These are phyloP conservation scores for Chrysosporium queenslandicum DNA, from an alignment of 2,329 filamentous ascomycete species.

Conservation along the genomic window DNA sequence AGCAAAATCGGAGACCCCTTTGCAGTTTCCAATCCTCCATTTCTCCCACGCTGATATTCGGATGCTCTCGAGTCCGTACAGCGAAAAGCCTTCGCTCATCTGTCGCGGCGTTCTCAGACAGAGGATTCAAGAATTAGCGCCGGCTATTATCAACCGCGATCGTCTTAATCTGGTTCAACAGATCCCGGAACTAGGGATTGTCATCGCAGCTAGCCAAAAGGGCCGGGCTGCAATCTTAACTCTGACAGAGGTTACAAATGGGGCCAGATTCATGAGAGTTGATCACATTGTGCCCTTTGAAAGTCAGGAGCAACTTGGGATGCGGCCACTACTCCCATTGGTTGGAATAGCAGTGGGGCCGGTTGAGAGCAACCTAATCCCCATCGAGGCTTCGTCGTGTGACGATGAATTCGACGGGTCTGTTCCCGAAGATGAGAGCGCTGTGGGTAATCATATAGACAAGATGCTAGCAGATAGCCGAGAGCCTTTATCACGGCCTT, in stretches of 20 bases:
- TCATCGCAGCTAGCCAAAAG: slow-evolving; percentile 48
- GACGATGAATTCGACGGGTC: slow-evolving; percentile 18
- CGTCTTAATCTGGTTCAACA: slow-evolving; percentile 50
- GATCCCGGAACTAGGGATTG: slow-evolving; percentile 49
- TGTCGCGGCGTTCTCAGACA: slow-evolving; percentile 25
- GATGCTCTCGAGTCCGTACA: slow-evolving; percentile 28
- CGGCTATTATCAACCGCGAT: slow-evolving; percentile 29
- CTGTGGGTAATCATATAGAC: slow-evolving; percentile 8
- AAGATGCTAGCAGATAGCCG: not conserved
- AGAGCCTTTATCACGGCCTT: not conserved
- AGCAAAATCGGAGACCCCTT: not conserved
- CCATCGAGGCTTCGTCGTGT: slow-evolving; percentile 24
- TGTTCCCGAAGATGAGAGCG: slow-evolving; percentile 7
- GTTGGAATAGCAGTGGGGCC: slow-evolving; percentile 49
- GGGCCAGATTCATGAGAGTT: slow-evolving; percentile 42
- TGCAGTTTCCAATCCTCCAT: slow-evolving; percentile 34
- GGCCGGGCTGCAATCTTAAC: slow-evolving; percentile 48
- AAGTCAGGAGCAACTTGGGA: slow-evolving; percentile 38
- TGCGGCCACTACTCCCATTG: slow-evolving; percentile 39
- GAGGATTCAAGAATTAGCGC: slow-evolving; percentile 21
- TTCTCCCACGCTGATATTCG: slow-evolving; percentile 35
- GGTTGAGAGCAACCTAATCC: slow-evolving; percentile 42
- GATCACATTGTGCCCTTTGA: slow-evolving; percentile 48
- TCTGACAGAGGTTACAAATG: slow-evolving; percentile 35
- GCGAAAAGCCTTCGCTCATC: slow-evolving; percentile 25